phyloP scores from a whole-genome alignment of 257 asterid genomes.

The Cordia subcordata region DNA sequence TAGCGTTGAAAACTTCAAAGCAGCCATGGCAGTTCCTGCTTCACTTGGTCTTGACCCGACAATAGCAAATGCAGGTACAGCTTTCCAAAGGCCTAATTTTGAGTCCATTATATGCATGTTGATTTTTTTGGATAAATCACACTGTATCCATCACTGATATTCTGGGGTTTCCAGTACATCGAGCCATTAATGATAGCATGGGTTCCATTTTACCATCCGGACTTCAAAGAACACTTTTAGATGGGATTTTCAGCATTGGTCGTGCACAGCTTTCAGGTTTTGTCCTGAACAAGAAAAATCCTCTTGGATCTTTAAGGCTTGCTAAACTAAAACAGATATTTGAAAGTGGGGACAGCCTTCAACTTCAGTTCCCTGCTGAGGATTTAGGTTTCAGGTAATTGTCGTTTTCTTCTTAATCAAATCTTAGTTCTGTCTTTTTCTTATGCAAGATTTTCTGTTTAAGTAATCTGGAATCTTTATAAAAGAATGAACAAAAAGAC shows the following conservation, averaged over 20 bases:
- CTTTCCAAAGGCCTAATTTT: not conserved
- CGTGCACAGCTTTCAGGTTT: slow-evolving; percentile 78
- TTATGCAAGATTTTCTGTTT: not conserved
- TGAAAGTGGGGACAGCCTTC: slow-evolving; percentile 92
- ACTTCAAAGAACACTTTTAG: slow-evolving; percentile 61
- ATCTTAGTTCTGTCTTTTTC: not conserved
- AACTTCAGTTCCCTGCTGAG: slow-evolving; percentile 97
- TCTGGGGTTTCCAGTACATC: slow-evolving; percentile 57
- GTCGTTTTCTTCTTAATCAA: not conserved
- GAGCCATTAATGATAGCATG: slow-evolving; percentile 46
- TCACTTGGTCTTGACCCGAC: slow-evolving; percentile 93
- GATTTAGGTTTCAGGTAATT: slow-evolving; percentile 87
- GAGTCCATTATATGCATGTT: not conserved
- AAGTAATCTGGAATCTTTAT: not conserved
- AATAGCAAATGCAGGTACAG: slow-evolving; percentile 76
- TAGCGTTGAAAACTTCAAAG: slow-evolving; percentile 82
- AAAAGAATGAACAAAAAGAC: not conserved
- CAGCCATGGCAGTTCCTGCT: slow-evolving; percentile 92
- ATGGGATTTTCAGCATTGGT: slow-evolving; percentile 79
- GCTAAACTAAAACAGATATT: slow-evolving; percentile 60
- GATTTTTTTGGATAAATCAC: not conserved
- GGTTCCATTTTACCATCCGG: slow-evolving; percentile 65
- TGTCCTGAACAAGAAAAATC: slow-evolving; percentile 71
- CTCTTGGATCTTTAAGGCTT: slow-evolving; percentile 80
- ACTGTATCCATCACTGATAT: not conserved